These are phyloP conservation scores for Aspergillus haitiensis DNA, from an alignment of 495 filamentous ascomycete species.

Conservation along the genomic window DNA sequence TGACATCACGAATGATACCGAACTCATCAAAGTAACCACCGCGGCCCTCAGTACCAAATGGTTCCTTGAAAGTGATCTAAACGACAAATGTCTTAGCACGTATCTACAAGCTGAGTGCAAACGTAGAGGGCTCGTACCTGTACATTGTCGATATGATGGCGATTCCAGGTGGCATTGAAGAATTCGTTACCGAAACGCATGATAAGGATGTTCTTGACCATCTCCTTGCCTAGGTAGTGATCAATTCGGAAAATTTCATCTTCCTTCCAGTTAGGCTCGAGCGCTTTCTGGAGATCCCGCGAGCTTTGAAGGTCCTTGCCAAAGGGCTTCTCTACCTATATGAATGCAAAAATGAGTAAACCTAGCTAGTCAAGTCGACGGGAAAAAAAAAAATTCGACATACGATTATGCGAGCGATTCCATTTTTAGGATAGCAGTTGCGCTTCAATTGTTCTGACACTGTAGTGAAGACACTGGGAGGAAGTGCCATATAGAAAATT, in stretches of 20 bases:
- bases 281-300: slow-evolving; percentile 88
- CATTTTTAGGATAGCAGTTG: slow-evolving; percentile 88
- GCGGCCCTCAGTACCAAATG: slow-evolving; percentile 98
- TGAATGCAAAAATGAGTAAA: slow-evolving; percentile 21
- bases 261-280: slow-evolving; percentile 98
- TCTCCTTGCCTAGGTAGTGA: slow-evolving; percentile 99
- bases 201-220: slow-evolving; percentile 99
- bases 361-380: neutral
- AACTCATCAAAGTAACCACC: slow-evolving; percentile 99
- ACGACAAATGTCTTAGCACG: slow-evolving; percentile 9
- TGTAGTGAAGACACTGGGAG: slow-evolving; percentile 95
- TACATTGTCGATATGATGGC: slow-evolving; percentile 99
- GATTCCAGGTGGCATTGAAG: slow-evolving; percentile 98
- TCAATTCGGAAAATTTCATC: slow-evolving; percentile 99
- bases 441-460: slow-evolving; percentile 96
- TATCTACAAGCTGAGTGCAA: neutral
- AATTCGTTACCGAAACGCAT: slow-evolving; percentile 98
- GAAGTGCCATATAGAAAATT: slow-evolving; percentile 99
- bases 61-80: slow-evolving; percentile 97
- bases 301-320: slow-evolving; percentile 96
- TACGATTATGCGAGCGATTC: slow-evolving; percentile 92
- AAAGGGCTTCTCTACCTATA: slow-evolving; percentile 97
- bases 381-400: slow-evolving; percentile 22
- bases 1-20: slow-evolving; percentile 98
- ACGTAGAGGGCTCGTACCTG: slow-evolving; percentile 39